phyloP scores from a whole-genome alignment of 2,329 filamentous ascomycete species.

The Thielaviopsis euricoi region DNA sequence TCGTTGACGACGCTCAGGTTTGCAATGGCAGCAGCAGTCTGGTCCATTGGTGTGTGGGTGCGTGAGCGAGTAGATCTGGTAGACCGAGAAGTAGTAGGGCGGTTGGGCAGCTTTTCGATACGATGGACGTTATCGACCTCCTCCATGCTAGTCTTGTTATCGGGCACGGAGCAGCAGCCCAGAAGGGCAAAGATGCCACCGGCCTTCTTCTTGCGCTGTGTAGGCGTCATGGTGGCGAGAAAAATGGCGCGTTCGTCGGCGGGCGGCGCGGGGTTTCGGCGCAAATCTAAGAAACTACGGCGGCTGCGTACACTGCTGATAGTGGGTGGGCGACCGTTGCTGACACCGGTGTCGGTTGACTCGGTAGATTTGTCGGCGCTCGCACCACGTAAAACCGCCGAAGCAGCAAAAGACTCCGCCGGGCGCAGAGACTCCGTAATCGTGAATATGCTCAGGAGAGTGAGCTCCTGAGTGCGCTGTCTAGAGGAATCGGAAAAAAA shows the following conservation, averaged over 20 bases:
- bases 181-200: slow-evolving; percentile 45
- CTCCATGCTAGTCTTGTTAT: slow-evolving; percentile 36
- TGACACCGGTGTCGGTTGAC: slow-evolving; percentile 8
- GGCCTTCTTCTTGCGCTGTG: slow-evolving; percentile 37
- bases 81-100: slow-evolving; percentile 37
- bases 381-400: slow-evolving; percentile 11
- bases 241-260: slow-evolving; percentile 10
- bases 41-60: slow-evolving; percentile 35
- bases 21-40: slow-evolving; percentile 24
- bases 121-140: slow-evolving; percentile 39
- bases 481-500: not conserved
- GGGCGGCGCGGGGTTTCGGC: slow-evolving; percentile 15
- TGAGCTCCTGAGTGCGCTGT: slow-evolving; percentile 9
- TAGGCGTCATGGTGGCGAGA: slow-evolving; percentile 18
- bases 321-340: slow-evolving; percentile 9
- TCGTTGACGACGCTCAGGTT: slow-evolving; percentile 27
- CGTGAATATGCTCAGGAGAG: slow-evolving; percentile 11
- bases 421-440: slow-evolving; percentile 12
- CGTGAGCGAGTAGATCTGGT: slow-evolving; percentile 16
- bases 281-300: slow-evolving; percentile 11
- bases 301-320: slow-evolving; percentile 10
- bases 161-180: slow-evolving; percentile 49
- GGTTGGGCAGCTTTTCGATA: slow-evolving; percentile 37
- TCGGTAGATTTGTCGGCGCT: slow-evolving; percentile 8
- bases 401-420: slow-evolving; percentile 12